These are phyloP conservation scores for Arthrinium puccinioides DNA, from an alignment of 2,329 filamentous ascomycete genomes.

Conservation along the genomic window DNA sequence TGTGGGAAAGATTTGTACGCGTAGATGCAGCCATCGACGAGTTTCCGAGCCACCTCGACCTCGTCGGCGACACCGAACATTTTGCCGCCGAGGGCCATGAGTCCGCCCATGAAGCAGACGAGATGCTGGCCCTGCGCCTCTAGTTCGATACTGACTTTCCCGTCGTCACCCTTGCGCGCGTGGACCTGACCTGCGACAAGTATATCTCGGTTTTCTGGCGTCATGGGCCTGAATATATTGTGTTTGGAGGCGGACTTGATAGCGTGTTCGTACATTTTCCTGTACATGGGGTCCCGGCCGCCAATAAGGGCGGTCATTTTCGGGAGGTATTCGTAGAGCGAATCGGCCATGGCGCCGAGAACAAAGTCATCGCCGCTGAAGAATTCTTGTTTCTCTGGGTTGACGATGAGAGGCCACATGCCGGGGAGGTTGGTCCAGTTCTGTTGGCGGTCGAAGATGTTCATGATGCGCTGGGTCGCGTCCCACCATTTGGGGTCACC, in stretches of 20 bases:
- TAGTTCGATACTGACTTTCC: constrained; percentile 16
- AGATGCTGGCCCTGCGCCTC: constrained; percentile 31
- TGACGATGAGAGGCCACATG: constrained; percentile 62
- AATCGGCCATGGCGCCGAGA: constrained; percentile 28
- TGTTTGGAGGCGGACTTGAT: constrained; percentile 53
- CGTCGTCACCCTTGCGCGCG: constrained; percentile 19
- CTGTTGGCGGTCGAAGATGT: constrained; percentile 16
- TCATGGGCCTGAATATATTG: constrained; percentile 59
- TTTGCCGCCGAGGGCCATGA: constrained; percentile 40
- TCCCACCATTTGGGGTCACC: constrained; percentile 23
- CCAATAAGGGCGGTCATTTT: constrained; percentile 49
- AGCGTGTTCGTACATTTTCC: constrained; percentile 53
- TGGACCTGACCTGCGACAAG: constrained; percentile 43
- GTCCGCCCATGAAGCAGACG: constrained; percentile 44
- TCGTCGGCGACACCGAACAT: constrained; percentile 33
- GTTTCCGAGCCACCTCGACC: constrained; percentile 34
- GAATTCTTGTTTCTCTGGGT: constrained; percentile 44
- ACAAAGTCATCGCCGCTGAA: constrained; percentile 22
- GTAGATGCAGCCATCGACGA: constrained; percentile 44
- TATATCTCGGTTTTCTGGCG: constrained; percentile 47
- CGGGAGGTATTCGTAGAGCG: constrained; percentile 42
- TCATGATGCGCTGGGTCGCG: constrained; percentile 20
- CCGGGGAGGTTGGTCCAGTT: constrained; percentile 33
- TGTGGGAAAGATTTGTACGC: constrained; percentile 38
- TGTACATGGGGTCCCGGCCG: constrained; percentile 50